Evolutionary conservation across 768 basidiomycete species (phyloP).

Genomic region (Sporobolomyces roseus): DNA sequence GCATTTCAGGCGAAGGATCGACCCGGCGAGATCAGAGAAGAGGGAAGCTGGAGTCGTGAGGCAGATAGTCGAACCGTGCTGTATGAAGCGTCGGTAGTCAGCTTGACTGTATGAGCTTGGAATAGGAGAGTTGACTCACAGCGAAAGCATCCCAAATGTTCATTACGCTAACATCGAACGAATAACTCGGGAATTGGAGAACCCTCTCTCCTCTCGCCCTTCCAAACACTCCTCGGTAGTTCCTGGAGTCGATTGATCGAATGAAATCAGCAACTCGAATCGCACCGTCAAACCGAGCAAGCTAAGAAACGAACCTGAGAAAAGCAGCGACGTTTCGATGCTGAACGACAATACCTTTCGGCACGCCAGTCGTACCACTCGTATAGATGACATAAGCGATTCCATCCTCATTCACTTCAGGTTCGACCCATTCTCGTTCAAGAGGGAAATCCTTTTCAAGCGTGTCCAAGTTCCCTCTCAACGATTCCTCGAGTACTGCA

Average conservation of each 20-base stretch:
- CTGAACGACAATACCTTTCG: slow-evolving; percentile 37
- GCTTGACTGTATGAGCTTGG: no score
- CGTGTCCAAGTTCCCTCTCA: neutral
- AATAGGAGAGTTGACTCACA: slow-evolving; percentile 2
- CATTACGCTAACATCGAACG: slow-evolving; percentile 39
- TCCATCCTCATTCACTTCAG: neutral
- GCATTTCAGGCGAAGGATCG: slow-evolving; percentile 33
- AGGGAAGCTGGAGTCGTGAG: slow-evolving; percentile 33
- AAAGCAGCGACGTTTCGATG: slow-evolving; percentile 36
- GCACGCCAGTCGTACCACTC: slow-evolving; percentile 35
- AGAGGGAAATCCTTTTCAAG: neutral
- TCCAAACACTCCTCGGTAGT: slow-evolving; percentile 40
- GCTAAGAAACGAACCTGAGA: slow-evolving; percentile 9
- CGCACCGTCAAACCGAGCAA: no score
- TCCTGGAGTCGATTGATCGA: slow-evolving; percentile 18
- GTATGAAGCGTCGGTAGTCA: neutral
- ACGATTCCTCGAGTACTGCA: neutral
- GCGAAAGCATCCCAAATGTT: slow-evolving; percentile 40
- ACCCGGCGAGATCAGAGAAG: slow-evolving; percentile 33
- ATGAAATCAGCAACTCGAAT: no score
- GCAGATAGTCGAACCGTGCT: slow-evolving; percentile 40
- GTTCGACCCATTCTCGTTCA: neutral
- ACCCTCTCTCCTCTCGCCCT: slow-evolving; percentile 36
- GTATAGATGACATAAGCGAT: slow-evolving; percentile 40
- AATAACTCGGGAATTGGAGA: slow-evolving; percentile 36